phyloP scores from a whole-genome alignment of 2,329 filamentous ascomycete genomes.

The Monilinia aucupariae region DNA sequence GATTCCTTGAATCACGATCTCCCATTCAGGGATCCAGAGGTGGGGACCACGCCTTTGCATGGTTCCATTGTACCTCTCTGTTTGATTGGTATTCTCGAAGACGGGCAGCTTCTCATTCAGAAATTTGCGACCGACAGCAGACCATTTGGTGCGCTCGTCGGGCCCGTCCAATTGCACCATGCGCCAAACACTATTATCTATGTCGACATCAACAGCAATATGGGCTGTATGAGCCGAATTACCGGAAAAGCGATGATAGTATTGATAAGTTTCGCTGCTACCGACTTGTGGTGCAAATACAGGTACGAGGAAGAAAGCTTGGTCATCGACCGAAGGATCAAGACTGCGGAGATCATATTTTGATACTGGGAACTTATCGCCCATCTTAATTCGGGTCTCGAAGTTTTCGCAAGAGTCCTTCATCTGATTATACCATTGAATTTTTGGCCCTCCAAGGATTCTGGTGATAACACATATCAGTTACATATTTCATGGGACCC shows the following conservation, averaged over 20 bases:
- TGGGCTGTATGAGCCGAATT: neutral
- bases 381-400: slow-evolving; percentile 22
- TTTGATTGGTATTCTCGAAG: neutral
- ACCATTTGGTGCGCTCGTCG: slow-evolving; percentile 8
- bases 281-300: neutral
- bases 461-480: neutral
- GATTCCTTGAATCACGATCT: neutral
- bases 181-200: slow-evolving; percentile 5
- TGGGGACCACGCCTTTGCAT: neutral
- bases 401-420: slow-evolving; percentile 24
- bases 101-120: neutral
- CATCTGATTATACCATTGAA: slow-evolving; percentile 24
- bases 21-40: neutral
- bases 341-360: slow-evolving; percentile 6
- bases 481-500: too few species aligned
- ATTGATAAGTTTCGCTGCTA: slow-evolving; percentile 6
- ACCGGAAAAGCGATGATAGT: slow-evolving; percentile 15
- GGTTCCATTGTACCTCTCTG: neutral
- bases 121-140: neutral
- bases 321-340: neutral
- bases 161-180: neutral
- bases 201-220: slow-evolving; percentile 13
- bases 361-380: neutral
- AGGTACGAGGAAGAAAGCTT: slow-evolving; percentile 8
- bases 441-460: slow-evolving; percentile 9